Evolutionary conservation across 2,329 filamentous ascomycete genomes (phyloP), one percentile per base, ranked within the genome.

Genomic region (Basipetospora chlamydospora): DNA sequence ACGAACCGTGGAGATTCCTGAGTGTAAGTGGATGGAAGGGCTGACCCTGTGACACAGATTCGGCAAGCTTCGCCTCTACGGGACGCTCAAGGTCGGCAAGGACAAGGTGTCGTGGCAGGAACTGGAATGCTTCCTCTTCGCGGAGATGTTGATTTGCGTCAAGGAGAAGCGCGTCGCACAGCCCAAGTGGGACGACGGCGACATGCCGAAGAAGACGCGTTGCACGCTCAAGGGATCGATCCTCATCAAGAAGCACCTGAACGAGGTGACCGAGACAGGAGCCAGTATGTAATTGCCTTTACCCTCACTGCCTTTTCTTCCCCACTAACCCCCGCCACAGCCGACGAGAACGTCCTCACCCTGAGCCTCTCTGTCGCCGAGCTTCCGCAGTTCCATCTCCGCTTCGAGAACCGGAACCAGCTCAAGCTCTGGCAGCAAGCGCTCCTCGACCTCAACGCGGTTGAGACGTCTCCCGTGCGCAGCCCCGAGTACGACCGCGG

Each of bases 91-190:
- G 37, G 90, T 98, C 16, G 90, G 90, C 47, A 98, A 98, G 59
- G 90, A 98, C 57, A 86, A 86, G 46, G 70, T 88, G 44, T 87
- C 87, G 6, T 98, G 90, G 90, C 90, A 98, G 62, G 90, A 96
- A 55, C 62, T 98, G 38, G 87, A 98, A 55, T 98, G 90, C 56
- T 98, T 85, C 55, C 70, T 98, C 21, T 98, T 98, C 52, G 84
- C 81, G 4, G 90, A 98, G 61, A 98, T 98, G 90, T 80, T 98
- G 48, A 98, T 98, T 45, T 98, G 90, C 52, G 86, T 98, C 42
- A 98, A 96, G 59, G 90, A 96, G 60, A 96, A 95, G 70, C 94
- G 87, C 61, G 58, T 67, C 7, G 54, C 64, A 46, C 65, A 41
- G 6, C 50, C 69, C 26, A 68, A 73, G 35, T 87, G 82, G 71